Conservation (phyloP, 345 rosid species). For the Boechera stricta region DNA sequence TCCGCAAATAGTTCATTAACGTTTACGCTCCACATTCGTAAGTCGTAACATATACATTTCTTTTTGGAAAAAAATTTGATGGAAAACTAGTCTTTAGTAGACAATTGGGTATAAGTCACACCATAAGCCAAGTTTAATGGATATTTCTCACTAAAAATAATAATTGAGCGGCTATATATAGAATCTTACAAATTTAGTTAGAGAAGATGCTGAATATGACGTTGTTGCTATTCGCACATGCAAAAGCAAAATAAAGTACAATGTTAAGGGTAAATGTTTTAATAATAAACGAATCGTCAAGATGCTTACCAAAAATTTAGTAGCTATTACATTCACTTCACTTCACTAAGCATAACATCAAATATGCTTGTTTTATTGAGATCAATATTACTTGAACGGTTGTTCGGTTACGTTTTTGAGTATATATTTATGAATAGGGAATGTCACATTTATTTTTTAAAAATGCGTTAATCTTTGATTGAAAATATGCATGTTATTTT, state of each 20-base stretch:
- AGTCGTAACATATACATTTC: not conserved
- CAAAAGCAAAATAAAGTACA: slow-evolving; percentile 1
- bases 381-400: not conserved
- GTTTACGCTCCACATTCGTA: not conserved
- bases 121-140: not conserved
- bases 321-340: not conserved
- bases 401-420: not conserved
- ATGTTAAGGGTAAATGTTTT: not conserved
- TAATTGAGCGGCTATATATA: not conserved
- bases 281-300: not conserved
- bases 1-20: slow-evolving; percentile 3
- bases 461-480: too few relatives aligned
- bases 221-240: not conserved
- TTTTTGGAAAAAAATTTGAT: not conserved
- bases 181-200: not conserved
- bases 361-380: not conserved
- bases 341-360: not conserved
- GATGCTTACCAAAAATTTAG: not conserved
- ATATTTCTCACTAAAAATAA: too few relatives aligned
- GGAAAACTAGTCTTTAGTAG: not conserved
- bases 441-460: too few relatives aligned
- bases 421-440: not conserved
- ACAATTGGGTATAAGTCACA: slow-evolving; percentile 8
- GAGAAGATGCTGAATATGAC: slow-evolving; percentile 2
- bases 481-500: not conserved